Base-by-base conservation (phyloP, 1,284 basidiomycete species). In the Rhodotorula sp. region DNA sequence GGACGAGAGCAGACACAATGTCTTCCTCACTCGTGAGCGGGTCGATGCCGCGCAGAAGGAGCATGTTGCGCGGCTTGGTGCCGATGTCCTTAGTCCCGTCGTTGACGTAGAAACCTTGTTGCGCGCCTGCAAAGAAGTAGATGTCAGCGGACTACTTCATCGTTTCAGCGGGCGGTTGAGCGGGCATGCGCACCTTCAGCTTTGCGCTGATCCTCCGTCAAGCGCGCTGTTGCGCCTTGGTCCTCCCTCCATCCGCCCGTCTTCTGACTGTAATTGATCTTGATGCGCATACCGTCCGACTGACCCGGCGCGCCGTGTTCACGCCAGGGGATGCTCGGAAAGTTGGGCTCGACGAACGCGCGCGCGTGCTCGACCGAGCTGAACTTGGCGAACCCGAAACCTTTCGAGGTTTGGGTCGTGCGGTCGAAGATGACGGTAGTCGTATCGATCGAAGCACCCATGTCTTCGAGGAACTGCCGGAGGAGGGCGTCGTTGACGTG, bases 31-130 rank as follows among this genome's bases (percentile, higher is more conserved):
- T 90, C 34, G 92, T 93, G n/a, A 91, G 84, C 19, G 89, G 88
- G 79, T 96, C 93, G 52, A 97, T 84, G 14, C 92, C 91, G 54
- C 94, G 88, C 77, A 97, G 89, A 48, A 97, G 85, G 13, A 97
- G 83, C 9, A 96, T 88, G 10, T 82, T 78, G 46, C 81, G 82
- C 0, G 56, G 91, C 5, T 88, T 82, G 72, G 90, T 91, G 72
- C 92, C 94, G 78, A 97, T 95, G 82, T 97, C 94, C 61, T 93
- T 86, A 70, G 91, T 96, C 2, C 94, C 94, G 79, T 97, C 94
- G 79, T 96, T 96, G 76, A 78, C 67, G 64, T 74, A 85, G 80
- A 76, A 48, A 58, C 63, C 64, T 67, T 70, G 80, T 64, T n/a
- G 75, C 64, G 21, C 76, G 87, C 88, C 67, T 68, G 81, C 88